Evolutionary conservation across 2,329 filamentous ascomycete genomes (phyloP).

Genomic region (Waltergamsia citrina): DNA sequence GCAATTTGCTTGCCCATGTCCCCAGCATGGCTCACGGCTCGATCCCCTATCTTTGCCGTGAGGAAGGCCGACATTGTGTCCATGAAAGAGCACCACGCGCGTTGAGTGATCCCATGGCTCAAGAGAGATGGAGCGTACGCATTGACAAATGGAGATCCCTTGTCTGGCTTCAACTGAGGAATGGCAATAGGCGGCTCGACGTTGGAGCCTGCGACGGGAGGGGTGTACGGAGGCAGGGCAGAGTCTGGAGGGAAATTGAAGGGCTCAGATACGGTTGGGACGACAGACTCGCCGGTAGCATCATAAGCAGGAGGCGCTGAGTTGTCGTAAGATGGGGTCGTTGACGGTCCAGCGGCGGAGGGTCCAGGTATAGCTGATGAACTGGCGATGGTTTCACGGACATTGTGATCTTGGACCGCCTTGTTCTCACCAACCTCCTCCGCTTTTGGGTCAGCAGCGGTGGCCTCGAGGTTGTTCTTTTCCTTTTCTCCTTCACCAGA

Average conservation of each 20-base stretch:
- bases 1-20: slow-evolving; percentile 27
- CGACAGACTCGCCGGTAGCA: background rate
- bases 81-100: slow-evolving; percentile 23
- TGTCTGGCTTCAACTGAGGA: slow-evolving; percentile 23
- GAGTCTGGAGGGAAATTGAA: slow-evolving; percentile 22
- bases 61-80: slow-evolving; percentile 35
- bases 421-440: too few relatives aligned
- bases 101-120: slow-evolving; percentile 21
- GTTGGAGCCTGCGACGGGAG: slow-evolving; percentile 4
- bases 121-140: slow-evolving; percentile 29
- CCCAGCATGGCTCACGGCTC: slow-evolving; percentile 30
- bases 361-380: too few relatives aligned
- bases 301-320: slow-evolving; percentile 1
- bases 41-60: slow-evolving; percentile 30
- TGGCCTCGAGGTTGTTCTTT: too few relatives aligned
- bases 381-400: too few relatives aligned
- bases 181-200: slow-evolving; percentile 24
- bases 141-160: slow-evolving; percentile 25
- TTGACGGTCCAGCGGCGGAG: background rate
- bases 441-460: too few relatives aligned
- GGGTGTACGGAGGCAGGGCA: slow-evolving; percentile 10
- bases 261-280: slow-evolving; percentile 18
- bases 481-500: too few relatives aligned
- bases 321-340: background rate
- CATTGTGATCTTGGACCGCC: too few relatives aligned